Percentiles rank a stretch among this genome's conserved stretches.
Evolutionary conservation across 352 stramenopile genomes (phyloP).

Genomic region (Lagenidium giganteum): DNA sequence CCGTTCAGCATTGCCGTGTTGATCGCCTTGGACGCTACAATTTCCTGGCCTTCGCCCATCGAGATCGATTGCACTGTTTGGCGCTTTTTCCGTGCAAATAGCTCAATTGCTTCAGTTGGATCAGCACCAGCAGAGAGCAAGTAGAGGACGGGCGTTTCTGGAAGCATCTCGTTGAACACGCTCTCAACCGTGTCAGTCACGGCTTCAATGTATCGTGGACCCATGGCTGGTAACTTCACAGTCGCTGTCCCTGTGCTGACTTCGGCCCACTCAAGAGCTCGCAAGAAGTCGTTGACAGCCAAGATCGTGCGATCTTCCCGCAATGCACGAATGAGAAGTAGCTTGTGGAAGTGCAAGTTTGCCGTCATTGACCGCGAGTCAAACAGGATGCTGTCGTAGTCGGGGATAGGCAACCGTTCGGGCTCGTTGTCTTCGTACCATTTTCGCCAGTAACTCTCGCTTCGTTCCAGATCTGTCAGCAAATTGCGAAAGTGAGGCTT

Average conservation of each 20-base stretch:
- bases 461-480: constrained; percentile 59
- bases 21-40: constrained; percentile 50
- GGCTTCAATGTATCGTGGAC: constrained; percentile 50
- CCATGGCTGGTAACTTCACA: constrained; percentile 48
- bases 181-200: constrained; percentile 73
- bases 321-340: constrained; percentile 63
- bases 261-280: constrained; percentile 57
- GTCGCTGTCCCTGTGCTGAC: constrained; percentile 21
- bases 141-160: constrained; percentile 66
- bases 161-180: constrained; percentile 57
- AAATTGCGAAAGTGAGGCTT: constrained; percentile 65
- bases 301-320: constrained; percentile 74
- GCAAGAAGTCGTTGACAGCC: constrained; percentile 62
- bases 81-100: constrained; percentile 60
- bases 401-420: constrained; percentile 46
- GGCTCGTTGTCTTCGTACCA: constrained; percentile 84
- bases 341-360: constrained; percentile 60
- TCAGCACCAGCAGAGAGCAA: constrained; percentile 66
- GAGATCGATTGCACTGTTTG: constrained; percentile 67
- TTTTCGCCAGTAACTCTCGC: constrained; percentile 56
- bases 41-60: constrained; percentile 75
- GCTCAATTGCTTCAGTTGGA: constrained; percentile 68
- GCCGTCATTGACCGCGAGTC: constrained; percentile 53
- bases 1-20: constrained; percentile 57
- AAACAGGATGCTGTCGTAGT: constrained; percentile 68